Base-by-base conservation (phyloP, 106 monocot genomes). In the Platanthera guangdongensis region DNA sequence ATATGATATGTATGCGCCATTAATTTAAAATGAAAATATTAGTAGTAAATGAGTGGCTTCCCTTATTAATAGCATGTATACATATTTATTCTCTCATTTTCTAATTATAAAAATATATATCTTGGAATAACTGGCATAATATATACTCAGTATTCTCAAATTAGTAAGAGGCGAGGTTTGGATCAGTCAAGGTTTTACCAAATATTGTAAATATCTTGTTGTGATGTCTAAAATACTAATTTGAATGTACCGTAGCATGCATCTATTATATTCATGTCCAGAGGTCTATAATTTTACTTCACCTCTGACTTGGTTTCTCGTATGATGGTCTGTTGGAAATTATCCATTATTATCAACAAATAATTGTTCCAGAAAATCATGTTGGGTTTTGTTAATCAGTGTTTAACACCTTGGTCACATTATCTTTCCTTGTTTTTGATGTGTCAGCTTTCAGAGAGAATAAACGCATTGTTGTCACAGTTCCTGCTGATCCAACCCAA, bases 401-500 rank as follows among this genome's bases (percentile, higher is more conserved):
- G 39, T 39, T 39, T 65, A 9, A 2, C 65, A 12, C 65, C 9
- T 10, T 60, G 25, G 9, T 65, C 11, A 3, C 11, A 3, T 21
- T 19, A 10, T 65, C 9, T 39, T 32, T 6, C 65, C 6, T 65
- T 65, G 70, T 18, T 47, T 70, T 47, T 72, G 50, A 51, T 46
- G 46, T 72, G 51, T 81, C 25, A 72, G 81, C 15, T 65, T 69
- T 51, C 52, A 83, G 71, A 59, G 70, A 54, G 78, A 83, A 71
- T 64, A 92, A 79, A 69, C 80, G 45, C 39, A 73, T 84, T 11
- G 50, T 78, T 74, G 64, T 84, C 75, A 50, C 84, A 46, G 86
- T 86, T 73, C 71, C 85, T 75, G 78, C 83, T 83, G 95, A 95
- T 86, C 54, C 88, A 15, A 74, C 77, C 25, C 95, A 95, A 74